These are phyloP conservation scores for Withania somnifera DNA, from an alignment of 305 asterid species.

Conservation along the genomic window DNA sequence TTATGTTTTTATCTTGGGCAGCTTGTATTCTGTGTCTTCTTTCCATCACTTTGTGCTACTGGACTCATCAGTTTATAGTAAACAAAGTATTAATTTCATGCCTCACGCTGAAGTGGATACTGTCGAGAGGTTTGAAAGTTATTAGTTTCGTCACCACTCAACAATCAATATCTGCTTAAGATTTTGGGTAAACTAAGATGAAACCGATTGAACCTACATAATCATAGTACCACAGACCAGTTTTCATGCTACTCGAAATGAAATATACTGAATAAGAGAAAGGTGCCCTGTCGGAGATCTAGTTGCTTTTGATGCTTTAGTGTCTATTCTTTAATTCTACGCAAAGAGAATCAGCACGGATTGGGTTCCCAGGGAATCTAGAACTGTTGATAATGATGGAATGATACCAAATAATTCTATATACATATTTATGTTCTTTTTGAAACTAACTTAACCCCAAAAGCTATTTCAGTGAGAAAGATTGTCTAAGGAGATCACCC, in stretches of 20 bases:
- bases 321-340: background rate
- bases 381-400: background rate
- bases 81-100: too few species aligned
- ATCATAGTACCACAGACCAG: background rate
- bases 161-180: background rate
- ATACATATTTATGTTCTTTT: background rate
- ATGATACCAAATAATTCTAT: background rate
- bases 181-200: background rate
- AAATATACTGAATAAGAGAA: background rate
- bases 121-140: too few species aligned
- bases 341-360: background rate
- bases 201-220: background rate
- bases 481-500: background rate
- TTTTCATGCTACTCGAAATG: background rate
- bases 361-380: background rate
- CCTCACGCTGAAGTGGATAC: too few species aligned
- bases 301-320: background rate
- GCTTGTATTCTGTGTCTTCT: slow-evolving; percentile 32
- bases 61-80: slow-evolving; percentile 23
- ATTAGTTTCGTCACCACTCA: background rate
- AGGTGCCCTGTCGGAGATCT: background rate
- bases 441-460: background rate
- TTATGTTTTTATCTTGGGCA: slow-evolving; percentile 5
- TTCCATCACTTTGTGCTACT: slow-evolving; percentile 30
- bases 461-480: background rate